Base-by-base conservation (phyloP, 1,139 yeast genomes). In the Lodderomyces margitis region DNA sequence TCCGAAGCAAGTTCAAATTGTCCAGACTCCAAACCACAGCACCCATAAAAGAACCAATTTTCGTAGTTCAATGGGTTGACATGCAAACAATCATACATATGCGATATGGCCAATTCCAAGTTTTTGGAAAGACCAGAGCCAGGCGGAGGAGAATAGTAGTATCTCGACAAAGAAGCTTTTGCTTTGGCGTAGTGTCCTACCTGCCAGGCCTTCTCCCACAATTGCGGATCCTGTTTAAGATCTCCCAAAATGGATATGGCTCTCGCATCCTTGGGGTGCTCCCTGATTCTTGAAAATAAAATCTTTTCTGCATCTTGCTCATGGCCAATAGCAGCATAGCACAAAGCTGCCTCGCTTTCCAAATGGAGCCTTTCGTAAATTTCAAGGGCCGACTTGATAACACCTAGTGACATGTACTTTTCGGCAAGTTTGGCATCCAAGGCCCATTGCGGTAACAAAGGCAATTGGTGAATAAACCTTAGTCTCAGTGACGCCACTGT, bases 21-120 rank as follows among this genome's bases (percentile, higher is more conserved):
- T 9, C 68, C 75, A 10, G 81, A 63, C 56, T 89, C 96, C 39
- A 94, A 68, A 0, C 95, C 96, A 44, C 91, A 74, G 56, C 96
- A 87, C 4, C 98, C 98, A 55, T 91, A 91, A 54, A 89, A 78
- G 59, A 82, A 92, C 96, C 98, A 91, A 36, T 94, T 87, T 24
- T 85, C 87, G 53, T 77, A 80, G 52, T 77, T 81, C 44, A 88
- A 68, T n/a, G 97, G 95, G 56, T 84, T 84, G 14, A 80, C 80
- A 19, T 74, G 69, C 46, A 92, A 70, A 10, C 95, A 81, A 37
- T 88, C 95, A 52, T 79, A 77, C 68, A 89, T 75, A 57, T 89
- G 87, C 36, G 66, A 64, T 43, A 88, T 74, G 0, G 92, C 85
- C 38, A 66, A 55, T 8, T 61, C 73, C 12, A 83, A 53, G 50